These are phyloP conservation scores for Dentipellis fragilis DNA, from an alignment of 768 basidiomycete genomes.

Conservation along the genomic window DNA sequence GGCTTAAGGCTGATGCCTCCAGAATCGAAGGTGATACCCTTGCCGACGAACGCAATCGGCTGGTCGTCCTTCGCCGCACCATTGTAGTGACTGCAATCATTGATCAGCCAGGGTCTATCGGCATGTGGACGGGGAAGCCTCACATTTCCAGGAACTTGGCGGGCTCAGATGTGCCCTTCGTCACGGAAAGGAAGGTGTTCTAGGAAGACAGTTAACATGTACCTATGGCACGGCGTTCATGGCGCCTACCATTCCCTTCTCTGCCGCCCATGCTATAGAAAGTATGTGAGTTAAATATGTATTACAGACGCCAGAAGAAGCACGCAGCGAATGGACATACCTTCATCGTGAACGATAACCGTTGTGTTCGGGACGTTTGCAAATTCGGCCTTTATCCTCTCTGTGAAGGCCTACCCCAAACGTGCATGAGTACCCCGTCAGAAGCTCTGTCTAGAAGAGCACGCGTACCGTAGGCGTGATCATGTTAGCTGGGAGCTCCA, in stretches of 20 bases:
- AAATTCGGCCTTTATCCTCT: slow-evolving; percentile 62
- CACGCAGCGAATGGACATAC: slow-evolving; percentile 24
- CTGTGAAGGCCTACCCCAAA: slow-evolving; percentile 45
- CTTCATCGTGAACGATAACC: slow-evolving; percentile 64
- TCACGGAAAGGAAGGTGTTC: slow-evolving; percentile 82
- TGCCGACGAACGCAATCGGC: slow-evolving; percentile 74
- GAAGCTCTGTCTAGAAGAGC: neutral
- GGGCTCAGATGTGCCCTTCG: slow-evolving; percentile 73
- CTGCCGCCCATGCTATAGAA: slow-evolving; percentile 60
- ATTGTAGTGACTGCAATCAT: slow-evolving; percentile 57
- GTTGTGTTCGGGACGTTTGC: slow-evolving; percentile 56
- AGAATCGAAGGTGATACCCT: slow-evolving; percentile 85
- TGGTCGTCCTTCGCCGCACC: slow-evolving; percentile 48
- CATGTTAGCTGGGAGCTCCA: slow-evolving; percentile 81
- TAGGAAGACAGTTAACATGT: slow-evolving; percentile 16
- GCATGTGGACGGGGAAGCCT: slow-evolving; percentile 3
- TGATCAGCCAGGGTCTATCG: neutral
- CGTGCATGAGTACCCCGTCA: neutral
- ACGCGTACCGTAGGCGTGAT: slow-evolving; percentile 66
- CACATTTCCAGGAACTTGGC: slow-evolving; percentile 84
- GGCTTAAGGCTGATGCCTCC: slow-evolving; percentile 86
- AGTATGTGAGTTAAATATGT: no score
- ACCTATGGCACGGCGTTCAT: neutral
- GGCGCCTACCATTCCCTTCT: slow-evolving; percentile 66
- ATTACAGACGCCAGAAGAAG: no score